Evolutionary conservation across 2,329 filamentous ascomycete genomes (phyloP), one percentile per base, ranked within the genome.

Genomic region (Penicillium brevicompactum): DNA sequence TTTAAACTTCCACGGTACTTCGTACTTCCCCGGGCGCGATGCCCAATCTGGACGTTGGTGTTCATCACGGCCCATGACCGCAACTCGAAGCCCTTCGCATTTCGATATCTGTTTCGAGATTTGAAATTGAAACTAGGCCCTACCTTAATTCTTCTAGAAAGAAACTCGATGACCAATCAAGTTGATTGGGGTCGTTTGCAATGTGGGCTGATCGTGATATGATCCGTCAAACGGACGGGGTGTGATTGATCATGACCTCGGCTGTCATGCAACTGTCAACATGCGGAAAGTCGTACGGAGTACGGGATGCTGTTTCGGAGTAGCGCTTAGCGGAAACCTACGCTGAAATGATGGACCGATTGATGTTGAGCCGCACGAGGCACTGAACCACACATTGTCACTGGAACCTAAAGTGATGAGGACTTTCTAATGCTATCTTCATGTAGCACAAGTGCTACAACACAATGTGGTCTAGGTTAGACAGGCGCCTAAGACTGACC

Each of bases 11-110:
- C 49, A 59, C 43, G 53, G 49, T 51, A 53, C 30, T 49, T 24
- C 34, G 49, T 51, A 53, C 30, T 49, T 24, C 34, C 38, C 18
- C 54, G 57, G 57, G 53, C 53, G 46, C 58, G 47, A 61, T 59
- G 46, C 58, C 13, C 53, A 40, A 27, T 59, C 51, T 51, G 32
- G 53, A 52, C 42, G 13, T 55, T 53, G 46, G 5, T 31, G 49
- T 43, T 48, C 9, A 7, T n/a, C 37, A 1, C 46, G 16, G 42
- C 34, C 54, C 44, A 18, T 34, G 42, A 27, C 10, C 8, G 7
- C 47, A 59, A 53, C 46, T 59, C 11, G 54, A 60, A 27, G 24
- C 24, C 24, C 24, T 27, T 27, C 24, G 24, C 24, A 8, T 27
- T 27, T 27, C 24, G 24, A 53, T 48, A 40, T 32, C 40, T 45